Percentiles rank a stretch among this genome's conserved stretches.
These are phyloP conservation scores for Verticillium longisporum DNA, from an alignment of 2,329 filamentous ascomycete species.

Conservation along the genomic window DNA sequence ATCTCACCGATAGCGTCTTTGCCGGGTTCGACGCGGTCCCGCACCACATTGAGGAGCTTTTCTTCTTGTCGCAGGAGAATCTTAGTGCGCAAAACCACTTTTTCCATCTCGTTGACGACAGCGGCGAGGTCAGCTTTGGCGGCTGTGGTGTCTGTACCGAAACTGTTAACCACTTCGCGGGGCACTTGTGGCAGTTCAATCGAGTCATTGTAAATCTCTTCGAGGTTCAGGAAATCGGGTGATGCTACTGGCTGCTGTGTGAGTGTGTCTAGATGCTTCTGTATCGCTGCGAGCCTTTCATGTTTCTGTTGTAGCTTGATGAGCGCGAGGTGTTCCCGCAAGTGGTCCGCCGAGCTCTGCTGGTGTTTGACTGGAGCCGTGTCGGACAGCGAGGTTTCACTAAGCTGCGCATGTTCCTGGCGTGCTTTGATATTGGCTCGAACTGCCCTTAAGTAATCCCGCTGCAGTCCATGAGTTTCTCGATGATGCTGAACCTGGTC, in stretches of 20 bases:
- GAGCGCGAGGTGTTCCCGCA: slow-evolving; percentile 45
- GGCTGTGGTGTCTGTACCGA: slow-evolving; percentile 33
- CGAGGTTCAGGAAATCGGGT: slow-evolving; percentile 41
- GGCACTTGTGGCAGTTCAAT: slow-evolving; percentile 43
- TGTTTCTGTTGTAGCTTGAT: slow-evolving; percentile 46
- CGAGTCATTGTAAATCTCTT: slow-evolving; percentile 37
- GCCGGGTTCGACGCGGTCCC: slow-evolving; percentile 3
- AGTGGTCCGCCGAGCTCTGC: slow-evolving; percentile 11
- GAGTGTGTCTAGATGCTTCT: slow-evolving; percentile 43
- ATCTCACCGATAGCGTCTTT: slow-evolving; percentile 27
- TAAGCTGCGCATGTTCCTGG: slow-evolving; percentile 35
- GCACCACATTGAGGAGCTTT: slow-evolving; percentile 37
- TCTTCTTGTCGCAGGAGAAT: slow-evolving; percentile 50
- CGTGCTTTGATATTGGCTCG: slow-evolving; percentile 44
- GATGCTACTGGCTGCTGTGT: slow-evolving; percentile 44
- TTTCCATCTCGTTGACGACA: slow-evolving; percentile 47
- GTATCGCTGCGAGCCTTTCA: slow-evolving; percentile 41
- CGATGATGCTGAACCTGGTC: slow-evolving; percentile 19
- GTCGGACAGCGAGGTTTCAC: slow-evolving; percentile 10
- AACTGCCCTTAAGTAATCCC: slow-evolving; percentile 48
- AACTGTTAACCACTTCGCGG: slow-evolving; percentile 40
- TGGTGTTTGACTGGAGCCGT: slow-evolving; percentile 11
- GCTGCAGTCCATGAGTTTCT: slow-evolving; percentile 22
- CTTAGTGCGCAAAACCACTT: slow-evolving; percentile 51
- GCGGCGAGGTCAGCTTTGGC: slow-evolving; percentile 35